These are phyloP conservation scores for Exophiala oligosperma DNA, from an alignment of 2,329 filamentous ascomycete genomes.

Conservation along the genomic window DNA sequence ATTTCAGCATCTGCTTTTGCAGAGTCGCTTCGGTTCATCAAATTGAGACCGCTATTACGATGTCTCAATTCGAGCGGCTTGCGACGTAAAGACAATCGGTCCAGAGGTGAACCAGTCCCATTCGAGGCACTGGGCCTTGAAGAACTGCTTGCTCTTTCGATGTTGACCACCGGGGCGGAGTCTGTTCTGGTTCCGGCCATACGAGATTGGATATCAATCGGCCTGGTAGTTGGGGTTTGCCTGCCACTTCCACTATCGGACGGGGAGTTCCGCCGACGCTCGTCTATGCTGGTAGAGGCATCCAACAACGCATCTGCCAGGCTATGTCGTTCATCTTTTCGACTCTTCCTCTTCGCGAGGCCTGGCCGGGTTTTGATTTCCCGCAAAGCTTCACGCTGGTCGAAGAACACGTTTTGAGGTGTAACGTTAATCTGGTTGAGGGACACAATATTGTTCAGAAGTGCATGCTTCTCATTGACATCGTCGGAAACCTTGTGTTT, in stretches of 20 bases:
- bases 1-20: constrained; percentile 65
- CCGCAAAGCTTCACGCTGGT: constrained; percentile 56
- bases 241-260: constrained; percentile 15
- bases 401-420: constrained; percentile 89
- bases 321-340: constrained; percentile 62
- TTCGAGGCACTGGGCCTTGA: constrained; percentile 15
- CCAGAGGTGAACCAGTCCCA: constrained; percentile 8
- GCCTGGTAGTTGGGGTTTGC: constrained; percentile 17
- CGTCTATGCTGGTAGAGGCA: constrained; percentile 84
- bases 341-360: constrained; percentile 29
- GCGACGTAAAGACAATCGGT: constrained; percentile 25
- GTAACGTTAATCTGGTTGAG: constrained; percentile 75
- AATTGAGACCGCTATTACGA: constrained; percentile 58
- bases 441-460: constrained; percentile 66
- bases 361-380: constrained; percentile 32
- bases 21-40: constrained; percentile 59
- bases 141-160: constrained; percentile 19
- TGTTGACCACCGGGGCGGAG: constrained; percentile 11
- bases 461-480: constrained; percentile 37
- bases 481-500: constrained; percentile 65
- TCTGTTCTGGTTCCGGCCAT: background rate
- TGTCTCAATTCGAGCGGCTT: constrained; percentile 39
- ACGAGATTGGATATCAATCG: constrained; percentile 20
- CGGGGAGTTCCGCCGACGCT: constrained; percentile 34
- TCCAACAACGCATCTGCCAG: constrained; percentile 90